Evolutionary conservation across 345 rosid genomes (phyloP).

Genomic region (Jatropha curcas): DNA sequence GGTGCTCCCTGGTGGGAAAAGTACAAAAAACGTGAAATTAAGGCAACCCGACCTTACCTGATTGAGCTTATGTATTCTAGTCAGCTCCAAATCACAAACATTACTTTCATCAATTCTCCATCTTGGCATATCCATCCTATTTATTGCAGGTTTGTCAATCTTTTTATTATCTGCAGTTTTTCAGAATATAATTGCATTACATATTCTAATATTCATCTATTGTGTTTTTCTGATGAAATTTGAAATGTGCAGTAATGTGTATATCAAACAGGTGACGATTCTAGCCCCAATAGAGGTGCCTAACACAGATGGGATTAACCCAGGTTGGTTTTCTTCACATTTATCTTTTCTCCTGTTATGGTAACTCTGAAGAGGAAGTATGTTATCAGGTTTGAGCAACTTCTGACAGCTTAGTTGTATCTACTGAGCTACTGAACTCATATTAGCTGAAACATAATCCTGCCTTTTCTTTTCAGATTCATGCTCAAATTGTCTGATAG

Average conservation of each 20-base stretch:
- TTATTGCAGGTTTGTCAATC: constrained; percentile 46
- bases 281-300: constrained; percentile 69
- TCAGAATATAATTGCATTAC: too few relatives aligned
- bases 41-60: constrained; percentile 53
- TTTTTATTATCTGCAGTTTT: neutral
- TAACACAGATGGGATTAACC: constrained; percentile 87
- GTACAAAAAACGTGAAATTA: constrained; percentile 39
- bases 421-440: too few relatives aligned
- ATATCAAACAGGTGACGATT: constrained; percentile 53
- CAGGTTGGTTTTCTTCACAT: constrained; percentile 41
- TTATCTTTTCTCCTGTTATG: neutral
- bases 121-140: constrained; percentile 65
- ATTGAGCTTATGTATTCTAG: constrained; percentile 49
- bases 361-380: too few relatives aligned
- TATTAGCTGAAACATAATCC: neutral
- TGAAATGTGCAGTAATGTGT: constrained; percentile 37
- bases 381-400: too few relatives aligned
- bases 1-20: constrained; percentile 67
- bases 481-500: constrained; percentile 55
- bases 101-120: constrained; percentile 56
- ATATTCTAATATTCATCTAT: too few relatives aligned
- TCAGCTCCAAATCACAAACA: constrained; percentile 48
- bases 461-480: constrained; percentile 57
- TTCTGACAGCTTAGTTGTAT: too few relatives aligned
- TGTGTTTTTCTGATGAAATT: neutral